Base-by-base conservation (phyloP, 257 asterid genomes). In the Orobanche coerulescens region DNA sequence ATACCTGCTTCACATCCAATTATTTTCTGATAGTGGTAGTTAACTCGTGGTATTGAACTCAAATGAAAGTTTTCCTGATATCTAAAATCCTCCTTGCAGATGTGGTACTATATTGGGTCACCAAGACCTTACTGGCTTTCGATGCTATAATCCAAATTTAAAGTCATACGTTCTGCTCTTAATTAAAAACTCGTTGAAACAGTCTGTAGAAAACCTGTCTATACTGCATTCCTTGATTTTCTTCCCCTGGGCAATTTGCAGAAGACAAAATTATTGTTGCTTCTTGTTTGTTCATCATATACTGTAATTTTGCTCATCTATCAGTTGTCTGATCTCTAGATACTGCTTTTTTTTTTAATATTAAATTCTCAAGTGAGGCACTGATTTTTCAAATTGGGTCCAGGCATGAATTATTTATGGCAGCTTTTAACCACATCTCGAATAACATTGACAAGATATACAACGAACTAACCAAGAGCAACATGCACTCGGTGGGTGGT, bases 391-490 rank as follows among this genome's bases (percentile, higher is more conserved):
- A 31, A 26, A 40, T 71, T 74, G 66, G 67, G 54, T 74, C 40
- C 81, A 91, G 98, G 84, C 79, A 81, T 30, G 95, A 86, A 24
- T 60, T 68, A 61, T 93, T 93, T 72, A 89, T 89, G 99, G 89
- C 79, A 62, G 99, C 97, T 71, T 93, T 93, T 74, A 71, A 76
- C 70, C 95, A 87, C 79, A 85, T 87, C 69, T 85, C 92, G 42
- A 82, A 77, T 31, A 85, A 81, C 79, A 91, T 91, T 22, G 86
- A 89, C 91, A 83, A 86, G 76, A 93, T 89, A 61, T 86, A 93
- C 82, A 89, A 89, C 57, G 95, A 89, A 77, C 95, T 93, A 56
- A 93, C 97, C 10, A 86, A 81, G 87, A 83, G 87, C 79, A 80
- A 65, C 53, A 74, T 84, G 0, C 78, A 69, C 26, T 69, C 75